These are phyloP conservation scores for Coemansia umbellata DNA, from an alignment of 192 early-diverging fungal genomes.

Conservation along the genomic window DNA sequence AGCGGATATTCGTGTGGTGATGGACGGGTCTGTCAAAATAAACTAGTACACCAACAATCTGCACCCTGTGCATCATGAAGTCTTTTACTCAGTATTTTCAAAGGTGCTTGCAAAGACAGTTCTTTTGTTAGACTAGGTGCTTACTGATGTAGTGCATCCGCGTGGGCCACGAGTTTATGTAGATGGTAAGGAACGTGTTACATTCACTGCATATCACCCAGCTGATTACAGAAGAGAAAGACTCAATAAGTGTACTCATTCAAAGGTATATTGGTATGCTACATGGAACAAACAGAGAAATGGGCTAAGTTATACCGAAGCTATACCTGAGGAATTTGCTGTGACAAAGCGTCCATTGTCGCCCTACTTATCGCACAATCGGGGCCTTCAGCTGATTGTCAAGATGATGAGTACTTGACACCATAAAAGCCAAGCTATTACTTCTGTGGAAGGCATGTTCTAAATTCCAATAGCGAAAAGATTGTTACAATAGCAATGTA, in stretches of 20 bases:
- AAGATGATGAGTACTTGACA: slow-evolving; percentile 62
- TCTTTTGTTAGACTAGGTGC: slow-evolving; percentile 56
- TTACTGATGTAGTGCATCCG: slow-evolving; percentile 2
- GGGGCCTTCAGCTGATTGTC: slow-evolving; percentile 55
- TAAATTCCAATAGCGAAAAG: slow-evolving; percentile 61
- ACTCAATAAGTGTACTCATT: neutral
- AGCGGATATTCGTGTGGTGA: slow-evolving; percentile 47
- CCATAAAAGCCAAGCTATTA: slow-evolving; percentile 55
- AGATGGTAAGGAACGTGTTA: neutral
- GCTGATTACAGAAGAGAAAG: neutral
- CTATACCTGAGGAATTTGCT: slow-evolving; percentile 12
- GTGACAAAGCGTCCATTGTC: slow-evolving; percentile 7
- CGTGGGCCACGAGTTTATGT: neutral
- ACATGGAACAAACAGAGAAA: neutral
- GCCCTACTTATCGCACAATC: slow-evolving; percentile 20
- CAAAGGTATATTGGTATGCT: neutral
- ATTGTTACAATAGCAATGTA: slow-evolving; percentile 67
- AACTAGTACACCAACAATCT: slow-evolving; percentile 67
- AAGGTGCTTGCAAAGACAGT: slow-evolving; percentile 46
- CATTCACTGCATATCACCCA: slow-evolving; percentile 1
- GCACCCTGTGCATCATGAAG: slow-evolving; percentile 36
- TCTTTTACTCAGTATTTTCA: slow-evolving; percentile 45
- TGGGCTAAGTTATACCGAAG: slow-evolving; percentile 12
- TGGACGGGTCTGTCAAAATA: slow-evolving; percentile 34
- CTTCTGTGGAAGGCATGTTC: slow-evolving; percentile 61